phyloP scores from a whole-genome alignment of 345 rosid genomes.

The Anacardium occidentale region DNA sequence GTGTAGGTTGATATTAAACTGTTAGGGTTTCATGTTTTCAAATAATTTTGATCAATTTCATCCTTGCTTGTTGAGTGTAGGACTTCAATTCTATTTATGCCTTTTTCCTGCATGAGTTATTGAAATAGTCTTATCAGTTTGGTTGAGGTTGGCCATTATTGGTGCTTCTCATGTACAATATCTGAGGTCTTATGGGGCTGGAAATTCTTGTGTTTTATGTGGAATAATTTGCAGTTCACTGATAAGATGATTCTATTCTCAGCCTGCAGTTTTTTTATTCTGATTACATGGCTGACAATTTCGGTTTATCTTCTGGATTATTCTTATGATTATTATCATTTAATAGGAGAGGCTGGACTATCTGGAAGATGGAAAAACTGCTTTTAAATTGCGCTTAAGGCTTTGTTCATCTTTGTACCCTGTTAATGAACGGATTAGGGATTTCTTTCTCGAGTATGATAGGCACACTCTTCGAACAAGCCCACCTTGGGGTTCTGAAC shows the following conservation, averaged over 20 bases:
- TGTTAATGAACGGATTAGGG: slow-evolving; percentile 88
- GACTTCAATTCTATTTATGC: background rate
- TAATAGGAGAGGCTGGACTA: slow-evolving; percentile 90
- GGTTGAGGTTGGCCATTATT: background rate
- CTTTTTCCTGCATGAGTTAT: slow-evolving; percentile 1
- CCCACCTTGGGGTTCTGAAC: slow-evolving; percentile 99
- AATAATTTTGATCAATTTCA: background rate
- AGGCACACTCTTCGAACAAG: slow-evolving; percentile 92
- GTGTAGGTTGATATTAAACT: background rate
- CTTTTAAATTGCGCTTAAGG: slow-evolving; percentile 80
- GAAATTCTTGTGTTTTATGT: background rate
- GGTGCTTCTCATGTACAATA: background rate
- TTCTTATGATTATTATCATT: slow-evolving; percentile 18
- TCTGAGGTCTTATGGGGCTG: background rate
- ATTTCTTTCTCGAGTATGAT: slow-evolving; percentile 97
- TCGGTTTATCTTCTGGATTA: slow-evolving; percentile 5
- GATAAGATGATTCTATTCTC: background rate
- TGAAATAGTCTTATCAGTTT: background rate
- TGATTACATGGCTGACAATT: background rate
- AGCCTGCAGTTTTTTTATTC: background rate
- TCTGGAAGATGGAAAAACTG: slow-evolving; percentile 92
- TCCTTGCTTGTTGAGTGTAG: background rate
- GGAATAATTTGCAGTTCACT: background rate
- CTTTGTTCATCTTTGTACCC: slow-evolving; percentile 95
- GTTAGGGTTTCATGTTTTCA: background rate